These are phyloP conservation scores for Silene uniflora DNA, from an alignment of 148 eudicot species.

Conservation along the genomic window DNA sequence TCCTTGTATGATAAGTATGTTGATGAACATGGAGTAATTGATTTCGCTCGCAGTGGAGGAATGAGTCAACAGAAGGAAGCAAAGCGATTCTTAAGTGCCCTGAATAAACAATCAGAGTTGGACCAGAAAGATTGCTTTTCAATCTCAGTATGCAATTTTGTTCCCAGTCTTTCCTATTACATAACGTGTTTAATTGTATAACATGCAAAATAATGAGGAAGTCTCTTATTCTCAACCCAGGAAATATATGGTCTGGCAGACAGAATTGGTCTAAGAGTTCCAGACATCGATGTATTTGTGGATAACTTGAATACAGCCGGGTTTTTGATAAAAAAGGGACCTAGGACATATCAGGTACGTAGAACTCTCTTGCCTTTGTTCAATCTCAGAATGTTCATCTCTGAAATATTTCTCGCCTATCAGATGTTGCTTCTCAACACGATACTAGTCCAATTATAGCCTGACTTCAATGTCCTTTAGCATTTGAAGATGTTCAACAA, in stretches of 20 bases:
- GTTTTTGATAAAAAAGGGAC: constrained; percentile 84
- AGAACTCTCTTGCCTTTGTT: background rate
- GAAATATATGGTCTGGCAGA: constrained; percentile 95
- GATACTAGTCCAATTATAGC: background rate
- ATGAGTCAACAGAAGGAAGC: constrained; percentile 99
- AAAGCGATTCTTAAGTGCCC: constrained; percentile 84
- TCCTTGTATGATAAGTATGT: constrained; percentile 91
- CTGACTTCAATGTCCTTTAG: background rate
- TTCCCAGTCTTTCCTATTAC: constrained; percentile 3
- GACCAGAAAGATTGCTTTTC: constrained; percentile 89
- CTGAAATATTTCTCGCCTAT: background rate
- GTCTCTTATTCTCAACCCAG: constrained; percentile 37
- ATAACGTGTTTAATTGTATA: constrained; percentile 2
- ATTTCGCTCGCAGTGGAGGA: constrained; percentile 94
- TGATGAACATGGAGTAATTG: constrained; percentile 84
- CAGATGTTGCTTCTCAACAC: background rate
- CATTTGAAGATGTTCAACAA: background rate
- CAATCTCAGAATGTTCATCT: background rate
- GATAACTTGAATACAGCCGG: constrained; percentile 76
- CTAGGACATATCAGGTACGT: constrained; percentile 87
- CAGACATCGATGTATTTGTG: constrained; percentile 77
- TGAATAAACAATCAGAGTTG: constrained; percentile 85
- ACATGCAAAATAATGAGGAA: background rate
- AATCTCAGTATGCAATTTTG: constrained; percentile 57
- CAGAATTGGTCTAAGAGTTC: constrained; percentile 80